Evolutionary conservation across 345 rosid genomes (phyloP).

Genomic region (Rhizophora apiculata): DNA sequence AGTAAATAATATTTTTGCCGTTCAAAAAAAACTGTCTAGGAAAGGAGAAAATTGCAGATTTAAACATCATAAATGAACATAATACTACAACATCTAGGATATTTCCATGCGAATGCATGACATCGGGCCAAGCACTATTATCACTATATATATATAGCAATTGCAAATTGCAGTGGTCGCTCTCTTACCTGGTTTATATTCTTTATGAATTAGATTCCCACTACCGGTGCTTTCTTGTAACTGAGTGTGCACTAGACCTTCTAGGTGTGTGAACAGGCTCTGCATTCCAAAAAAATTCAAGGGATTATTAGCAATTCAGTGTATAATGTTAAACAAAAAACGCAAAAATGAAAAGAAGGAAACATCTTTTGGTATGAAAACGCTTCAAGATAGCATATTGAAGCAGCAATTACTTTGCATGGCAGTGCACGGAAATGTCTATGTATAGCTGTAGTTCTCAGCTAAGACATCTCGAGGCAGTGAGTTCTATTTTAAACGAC

Average conservation of each 20-base stretch:
- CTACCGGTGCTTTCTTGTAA: slow-evolving; percentile 1
- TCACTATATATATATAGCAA: too few species aligned
- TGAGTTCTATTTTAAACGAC: neutral
- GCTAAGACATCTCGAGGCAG: neutral
- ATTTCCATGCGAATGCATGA: too few species aligned
- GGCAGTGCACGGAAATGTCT: slow-evolving; percentile 28
- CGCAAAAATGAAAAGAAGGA: neutral
- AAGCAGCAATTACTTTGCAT: slow-evolving; percentile 20
- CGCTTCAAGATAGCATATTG: neutral
- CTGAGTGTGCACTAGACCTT: neutral
- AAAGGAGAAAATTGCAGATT: too few species aligned
- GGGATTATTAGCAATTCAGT: neutral
- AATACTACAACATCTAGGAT: too few species aligned
- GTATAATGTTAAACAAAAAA: too few species aligned
- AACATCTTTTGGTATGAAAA: neutral
- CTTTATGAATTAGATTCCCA: slow-evolving; percentile 6
- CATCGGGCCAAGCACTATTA: too few species aligned
- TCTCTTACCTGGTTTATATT: slow-evolving; percentile 15
- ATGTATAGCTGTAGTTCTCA: slow-evolving; percentile 28
- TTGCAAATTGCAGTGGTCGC: too few species aligned
- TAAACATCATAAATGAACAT: too few species aligned
- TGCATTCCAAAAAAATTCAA: slow-evolving; percentile 3
- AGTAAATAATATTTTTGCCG: too few species aligned
- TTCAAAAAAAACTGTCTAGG: too few species aligned
- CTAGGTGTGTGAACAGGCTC: neutral